Percentiles rank a stretch among this genome's conserved stretches.
Evolutionary conservation across 169 alveolate species (phyloP).

Genomic region (Plasmodium yoelii): DNA sequence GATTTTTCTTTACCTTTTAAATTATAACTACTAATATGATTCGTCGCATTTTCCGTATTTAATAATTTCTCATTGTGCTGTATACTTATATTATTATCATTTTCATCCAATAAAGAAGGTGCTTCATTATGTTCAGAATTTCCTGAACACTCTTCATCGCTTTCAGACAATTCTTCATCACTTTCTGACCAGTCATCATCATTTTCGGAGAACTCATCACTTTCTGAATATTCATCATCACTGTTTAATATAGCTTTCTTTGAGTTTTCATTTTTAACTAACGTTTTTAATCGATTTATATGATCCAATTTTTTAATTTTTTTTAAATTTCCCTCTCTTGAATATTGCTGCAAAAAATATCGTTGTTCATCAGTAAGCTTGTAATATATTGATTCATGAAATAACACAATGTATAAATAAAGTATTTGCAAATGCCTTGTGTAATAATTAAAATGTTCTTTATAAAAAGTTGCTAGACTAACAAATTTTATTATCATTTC

Average conservation of each 20-base stretch:
- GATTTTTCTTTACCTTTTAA: neutral
- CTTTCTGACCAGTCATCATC: neutral
- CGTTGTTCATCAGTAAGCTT: slow-evolving; percentile 44
- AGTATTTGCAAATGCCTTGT: slow-evolving; percentile 80
- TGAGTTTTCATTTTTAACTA: neutral
- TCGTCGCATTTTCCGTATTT: neutral
- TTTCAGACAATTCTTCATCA: neutral
- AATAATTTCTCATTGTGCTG: neutral
- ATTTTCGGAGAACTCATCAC: neutral
- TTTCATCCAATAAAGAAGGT: neutral
- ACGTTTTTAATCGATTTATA: neutral
- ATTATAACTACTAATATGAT: neutral
- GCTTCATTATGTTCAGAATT: neutral
- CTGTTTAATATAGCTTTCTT: neutral
- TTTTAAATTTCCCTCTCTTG: slow-evolving; percentile 47
- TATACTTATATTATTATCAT: slow-evolving; percentile 1
- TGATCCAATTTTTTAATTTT: slow-evolving; percentile 14
- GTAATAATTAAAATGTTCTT: slow-evolving; percentile 78
- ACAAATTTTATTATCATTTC: slow-evolving; percentile 81
- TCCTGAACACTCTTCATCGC: neutral
- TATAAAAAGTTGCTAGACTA: slow-evolving; percentile 78
- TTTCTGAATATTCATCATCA: neutral
- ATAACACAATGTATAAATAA: slow-evolving; percentile 76
- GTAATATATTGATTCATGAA: slow-evolving; percentile 22
- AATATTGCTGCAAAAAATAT: slow-evolving; percentile 31